Evolutionary conservation across 371 early-diverging fungal genomes (phyloP), one percentile per base, ranked within the genome.

Genomic region (Saksenaea oblongispora): DNA sequence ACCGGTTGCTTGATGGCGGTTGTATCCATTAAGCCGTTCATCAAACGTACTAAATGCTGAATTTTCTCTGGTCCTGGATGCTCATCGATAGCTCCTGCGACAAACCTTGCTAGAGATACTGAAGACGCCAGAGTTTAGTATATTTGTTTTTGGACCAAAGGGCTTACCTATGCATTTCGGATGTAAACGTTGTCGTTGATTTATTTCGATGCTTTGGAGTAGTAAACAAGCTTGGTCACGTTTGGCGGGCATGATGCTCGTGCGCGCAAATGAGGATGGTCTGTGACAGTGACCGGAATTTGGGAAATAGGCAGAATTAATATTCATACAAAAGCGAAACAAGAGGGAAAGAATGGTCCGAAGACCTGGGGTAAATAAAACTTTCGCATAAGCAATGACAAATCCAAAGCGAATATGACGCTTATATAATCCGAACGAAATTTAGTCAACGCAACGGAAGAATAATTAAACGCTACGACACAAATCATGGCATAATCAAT

Each of bases 131-230:
- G 39, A 35, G 14, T 57, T 17, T 15, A 26, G 28, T n/a, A 41
- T 3, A 42, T 42, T 4, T 42, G 13, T 59, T 59, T 51, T 42
- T 22, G 27, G 9, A 44, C 5, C 42, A 11, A 5, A 5, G 9
- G n/a, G 39, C 39, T 44, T 66, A 69, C 73, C 55, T 34, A 73
- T 59, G 56, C 73, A 73, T 2, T 56, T 22, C 5, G 59, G 56
- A 31, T 64, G 63, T 9, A 73, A 47, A 35, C 64, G 36, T 17
- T 64, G 63, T 44, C 70, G 31, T 10, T 70, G 70, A 41, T 73
- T 73, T 57, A 73, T 57, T 56, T 69, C 70, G n/a, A 73, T 69
- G 8, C 70, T 70, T 53, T 69, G 70, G 22, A 73, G 53, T 13
- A 73, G 51, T 54, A 63, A 34, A 41, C 70, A 73, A n/a, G 73